Conservation (phyloP, 2,329 filamentous ascomycete species). For the Juglanconis oblonga region DNA sequence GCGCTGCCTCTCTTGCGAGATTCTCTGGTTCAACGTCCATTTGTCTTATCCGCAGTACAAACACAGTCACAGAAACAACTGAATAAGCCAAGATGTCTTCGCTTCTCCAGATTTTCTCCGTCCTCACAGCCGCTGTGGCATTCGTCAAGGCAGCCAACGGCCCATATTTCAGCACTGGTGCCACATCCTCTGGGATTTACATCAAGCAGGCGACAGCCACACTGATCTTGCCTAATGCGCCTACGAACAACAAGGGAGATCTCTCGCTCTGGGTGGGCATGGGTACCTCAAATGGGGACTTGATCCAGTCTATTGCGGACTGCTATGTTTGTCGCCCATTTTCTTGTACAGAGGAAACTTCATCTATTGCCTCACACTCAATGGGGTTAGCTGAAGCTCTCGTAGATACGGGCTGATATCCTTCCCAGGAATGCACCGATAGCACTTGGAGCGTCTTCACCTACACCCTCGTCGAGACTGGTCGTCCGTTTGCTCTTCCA, state of each 20-base stretch:
- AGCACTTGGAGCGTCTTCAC: constrained; percentile 38
- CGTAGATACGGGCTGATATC: not conserved
- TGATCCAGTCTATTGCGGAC: constrained; percentile 45
- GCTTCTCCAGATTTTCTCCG: not conserved
- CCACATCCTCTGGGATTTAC: constrained; percentile 35
- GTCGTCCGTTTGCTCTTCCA: constrained; percentile 14
- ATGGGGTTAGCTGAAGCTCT: not conserved
- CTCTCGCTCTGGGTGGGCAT: constrained; percentile 49
- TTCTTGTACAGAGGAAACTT: not conserved
- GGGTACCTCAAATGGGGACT: constrained; percentile 41
- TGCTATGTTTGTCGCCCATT: constrained; percentile 20
- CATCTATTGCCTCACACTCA: not conserved
- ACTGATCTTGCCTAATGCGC: constrained; percentile 37
- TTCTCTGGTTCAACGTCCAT: no score
- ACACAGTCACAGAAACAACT: no score
- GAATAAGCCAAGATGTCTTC: constrained; percentile 2
- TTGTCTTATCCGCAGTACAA: no score
- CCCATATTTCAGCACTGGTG: constrained; percentile 41
- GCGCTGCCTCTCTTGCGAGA: no score
- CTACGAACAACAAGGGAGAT: constrained; percentile 33
- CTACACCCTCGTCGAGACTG: constrained; percentile 38
- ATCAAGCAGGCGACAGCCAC: constrained; percentile 43
- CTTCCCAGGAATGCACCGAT: not conserved
- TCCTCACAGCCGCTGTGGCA: constrained; percentile 18
- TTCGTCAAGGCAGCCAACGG: constrained; percentile 30